Conservation (phyloP, 495 filamentous ascomycete species). For the Talaromyces adpressus region DNA sequence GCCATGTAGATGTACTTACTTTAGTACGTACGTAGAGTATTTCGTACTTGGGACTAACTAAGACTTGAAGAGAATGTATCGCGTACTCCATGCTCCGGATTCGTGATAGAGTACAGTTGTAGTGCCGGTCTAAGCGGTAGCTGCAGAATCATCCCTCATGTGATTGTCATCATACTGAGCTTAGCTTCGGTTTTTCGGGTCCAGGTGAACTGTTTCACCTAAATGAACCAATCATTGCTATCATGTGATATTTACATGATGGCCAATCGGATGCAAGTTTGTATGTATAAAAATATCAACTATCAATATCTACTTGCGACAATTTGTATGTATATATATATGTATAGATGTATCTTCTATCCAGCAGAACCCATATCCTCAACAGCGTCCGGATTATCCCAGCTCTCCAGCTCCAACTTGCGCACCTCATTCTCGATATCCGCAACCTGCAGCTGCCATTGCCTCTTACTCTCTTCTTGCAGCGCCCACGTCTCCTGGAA, state of each 20-base stretch:
- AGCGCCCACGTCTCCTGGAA: conserved; percentile 58
- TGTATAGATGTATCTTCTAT: neutral
- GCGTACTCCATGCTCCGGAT: neutral
- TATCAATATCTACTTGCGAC: neutral
- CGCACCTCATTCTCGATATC: conserved; percentile 49
- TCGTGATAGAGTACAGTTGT: neutral
- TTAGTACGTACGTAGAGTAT: neutral
- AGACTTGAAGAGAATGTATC: no score
- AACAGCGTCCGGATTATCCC: conserved; percentile 63
- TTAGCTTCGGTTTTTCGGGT: neutral
- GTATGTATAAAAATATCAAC: neutral
- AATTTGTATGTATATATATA: no score
- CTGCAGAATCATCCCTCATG: neutral
- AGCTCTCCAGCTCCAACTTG: conserved; percentile 61
- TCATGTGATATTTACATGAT: neutral
- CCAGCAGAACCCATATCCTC: conserved; percentile 59
- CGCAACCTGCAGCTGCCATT: conserved; percentile 42
- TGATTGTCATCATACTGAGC: neutral
- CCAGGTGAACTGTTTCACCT: neutral
- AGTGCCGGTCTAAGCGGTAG: neutral
- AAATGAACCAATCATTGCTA: neutral
- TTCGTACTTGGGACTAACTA: no score
- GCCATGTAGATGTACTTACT: neutral
- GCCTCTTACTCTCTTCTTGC: conserved; percentile 55
- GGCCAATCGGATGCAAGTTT: neutral